phyloP scores from a whole-genome alignment of 139 green algal genomes.

The Chlamydomonas urium region DNA sequence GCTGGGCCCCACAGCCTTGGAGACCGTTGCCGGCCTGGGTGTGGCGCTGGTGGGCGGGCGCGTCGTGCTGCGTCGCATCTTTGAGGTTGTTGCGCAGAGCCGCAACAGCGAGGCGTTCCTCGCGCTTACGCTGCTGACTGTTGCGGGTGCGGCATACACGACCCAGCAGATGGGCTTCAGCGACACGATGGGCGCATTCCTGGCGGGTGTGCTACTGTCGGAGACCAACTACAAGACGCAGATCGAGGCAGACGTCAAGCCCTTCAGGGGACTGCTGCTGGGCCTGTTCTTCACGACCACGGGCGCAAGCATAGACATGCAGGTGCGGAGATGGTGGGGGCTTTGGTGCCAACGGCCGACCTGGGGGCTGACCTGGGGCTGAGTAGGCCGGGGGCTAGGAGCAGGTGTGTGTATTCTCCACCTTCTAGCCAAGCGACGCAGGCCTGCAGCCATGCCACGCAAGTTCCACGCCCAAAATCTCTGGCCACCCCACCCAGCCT shows the following conservation, averaged over 20 bases:
- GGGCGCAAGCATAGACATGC: constrained; percentile 2
- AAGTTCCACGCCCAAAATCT: no score
- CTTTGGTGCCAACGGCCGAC: no score
- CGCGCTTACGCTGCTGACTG: constrained; percentile 86
- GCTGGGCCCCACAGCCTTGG: constrained; percentile 66
- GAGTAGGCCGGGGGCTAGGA: no score
- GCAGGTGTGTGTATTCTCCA: no score
- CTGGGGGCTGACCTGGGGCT: background rate
- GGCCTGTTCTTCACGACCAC: constrained; percentile 85
- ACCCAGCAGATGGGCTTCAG: constrained; percentile 83
- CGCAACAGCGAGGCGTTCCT: constrained; percentile 89
- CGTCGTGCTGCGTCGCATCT: constrained; percentile 61
- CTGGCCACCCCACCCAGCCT: no score
- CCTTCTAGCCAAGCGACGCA: no score
- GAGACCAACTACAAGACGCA: constrained; percentile 85
- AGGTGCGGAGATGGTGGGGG: background rate
- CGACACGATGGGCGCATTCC: constrained; percentile 91
- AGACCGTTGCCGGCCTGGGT: constrained; percentile 71
- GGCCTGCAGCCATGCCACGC: no score
- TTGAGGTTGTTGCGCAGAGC: constrained; percentile 72
- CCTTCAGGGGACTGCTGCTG: constrained; percentile 88
- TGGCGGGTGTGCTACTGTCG: constrained; percentile 81
- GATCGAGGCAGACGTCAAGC: constrained; percentile 86
- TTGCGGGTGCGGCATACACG: constrained; percentile 76
- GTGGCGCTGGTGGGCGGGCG: constrained; percentile 78